phyloP scores from a whole-genome alignment of 139 green algal genomes.

The Closterium sp. region DNA sequence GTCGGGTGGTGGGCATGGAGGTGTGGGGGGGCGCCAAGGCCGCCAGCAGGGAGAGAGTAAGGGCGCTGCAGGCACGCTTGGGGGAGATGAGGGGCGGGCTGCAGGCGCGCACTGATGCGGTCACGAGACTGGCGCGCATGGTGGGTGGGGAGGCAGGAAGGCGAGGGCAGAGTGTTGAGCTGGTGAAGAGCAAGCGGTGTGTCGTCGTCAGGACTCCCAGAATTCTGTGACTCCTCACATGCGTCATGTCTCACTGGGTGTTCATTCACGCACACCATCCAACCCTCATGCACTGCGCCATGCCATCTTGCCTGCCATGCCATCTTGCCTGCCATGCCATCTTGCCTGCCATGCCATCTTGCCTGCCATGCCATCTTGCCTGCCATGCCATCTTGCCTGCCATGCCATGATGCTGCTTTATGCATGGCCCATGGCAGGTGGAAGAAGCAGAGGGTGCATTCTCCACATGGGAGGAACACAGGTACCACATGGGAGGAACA shows the following conservation, averaged over 20 bases:
- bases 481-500: background rate
- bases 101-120: background rate
- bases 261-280: too few relatives aligned
- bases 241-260: background rate
- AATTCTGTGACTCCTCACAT: too few relatives aligned
- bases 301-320: too few relatives aligned
- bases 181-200: background rate
- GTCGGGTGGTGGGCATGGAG: conserved; percentile 17
- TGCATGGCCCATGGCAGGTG: background rate
- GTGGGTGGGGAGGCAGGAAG: background rate
- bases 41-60: background rate
- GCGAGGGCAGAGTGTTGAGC: background rate
- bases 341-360: too few relatives aligned
- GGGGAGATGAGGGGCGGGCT: background rate
- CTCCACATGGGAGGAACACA: background rate
- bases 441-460: background rate
- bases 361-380: too few relatives aligned
- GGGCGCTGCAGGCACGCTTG: background rate
- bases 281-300: too few relatives aligned
- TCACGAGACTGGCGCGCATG: background rate
- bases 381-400: background rate
- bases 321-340: too few relatives aligned
- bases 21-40: conserved; percentile 19
- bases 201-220: too few relatives aligned
- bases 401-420: background rate